Conservation (phyloP, 129 eudicot species). For the Cynara cardunculus region DNA sequence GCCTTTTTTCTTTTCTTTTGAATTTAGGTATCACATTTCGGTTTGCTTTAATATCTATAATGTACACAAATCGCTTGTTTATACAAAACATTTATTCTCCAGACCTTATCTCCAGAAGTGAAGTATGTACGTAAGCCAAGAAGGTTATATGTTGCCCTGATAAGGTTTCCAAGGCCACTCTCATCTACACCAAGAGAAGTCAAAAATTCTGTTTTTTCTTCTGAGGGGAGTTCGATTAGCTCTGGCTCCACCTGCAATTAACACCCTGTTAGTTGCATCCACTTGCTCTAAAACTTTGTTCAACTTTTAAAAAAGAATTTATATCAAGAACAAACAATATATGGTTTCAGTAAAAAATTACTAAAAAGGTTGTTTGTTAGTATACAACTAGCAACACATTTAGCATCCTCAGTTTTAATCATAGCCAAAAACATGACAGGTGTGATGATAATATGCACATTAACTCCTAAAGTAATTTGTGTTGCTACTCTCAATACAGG, state of each 20-base stretch:
- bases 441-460: too few species aligned
- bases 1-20: too few species aligned
- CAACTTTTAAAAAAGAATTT: not conserved
- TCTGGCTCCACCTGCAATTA: constrained; percentile 84
- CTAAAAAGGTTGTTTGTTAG: not conserved
- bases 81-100: not conserved
- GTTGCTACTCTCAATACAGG: constrained; percentile 49
- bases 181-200: constrained; percentile 85
- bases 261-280: constrained; percentile 16
- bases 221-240: constrained; percentile 84
- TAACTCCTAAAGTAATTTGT: not conserved
- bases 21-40: too few species aligned
- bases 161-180: constrained; percentile 97
- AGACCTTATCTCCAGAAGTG: constrained; percentile 94
- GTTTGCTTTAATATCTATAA: constrained; percentile 2
- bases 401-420: not conserved
- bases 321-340: not conserved
- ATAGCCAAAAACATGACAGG: too few species aligned
- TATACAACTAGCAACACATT: not conserved
- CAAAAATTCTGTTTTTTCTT: constrained; percentile 82
- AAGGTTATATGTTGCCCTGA: constrained; percentile 84
- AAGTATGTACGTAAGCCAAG: constrained; percentile 93
- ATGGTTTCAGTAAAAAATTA: not conserved
- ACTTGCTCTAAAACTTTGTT: not conserved
- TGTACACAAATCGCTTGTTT: not conserved